These are phyloP conservation scores for Lenzites betulinus DNA, from an alignment of 768 basidiomycete species.

Conservation along the genomic window DNA sequence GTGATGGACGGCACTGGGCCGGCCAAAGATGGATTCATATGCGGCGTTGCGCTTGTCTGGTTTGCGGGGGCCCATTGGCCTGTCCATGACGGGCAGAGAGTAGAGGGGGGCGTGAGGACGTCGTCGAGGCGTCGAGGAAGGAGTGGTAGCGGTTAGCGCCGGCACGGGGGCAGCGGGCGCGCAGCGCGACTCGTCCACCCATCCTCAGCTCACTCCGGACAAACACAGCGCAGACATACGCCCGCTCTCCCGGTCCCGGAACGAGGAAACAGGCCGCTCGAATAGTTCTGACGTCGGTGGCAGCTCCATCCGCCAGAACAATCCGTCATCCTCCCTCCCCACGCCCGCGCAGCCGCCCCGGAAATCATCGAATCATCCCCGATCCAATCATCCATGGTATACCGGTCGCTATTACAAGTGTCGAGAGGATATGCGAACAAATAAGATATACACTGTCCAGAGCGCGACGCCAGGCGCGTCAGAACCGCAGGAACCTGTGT, in stretches of 20 bases:
- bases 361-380: background rate
- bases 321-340: background rate
- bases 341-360: background rate
- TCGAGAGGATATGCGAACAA: constrained; percentile 15
- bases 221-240: too few relatives aligned
- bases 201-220: too few relatives aligned
- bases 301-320: constrained; percentile 3
- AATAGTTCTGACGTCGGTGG: constrained; percentile 15
- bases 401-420: constrained; percentile 6
- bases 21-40: constrained; percentile 87
- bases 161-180: constrained; percentile 8
- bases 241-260: background rate
- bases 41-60: constrained; percentile 78
- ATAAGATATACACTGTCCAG: constrained; percentile 19
- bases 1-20: constrained; percentile 64
- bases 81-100: constrained; percentile 42
- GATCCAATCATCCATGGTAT: constrained; percentile 12
- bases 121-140: constrained; percentile 18
- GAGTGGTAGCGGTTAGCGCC: constrained; percentile 17
- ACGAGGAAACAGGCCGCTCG: background rate
- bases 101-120: constrained; percentile 3
- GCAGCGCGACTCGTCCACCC: too few relatives aligned
- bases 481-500: constrained; percentile 70
- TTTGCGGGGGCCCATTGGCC: constrained; percentile 58
- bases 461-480: background rate